A percentile compares a stretch with the other conserved stretches of the same genome.
Evolutionary conservation across 371 early-diverging fungal species (phyloP).

Genomic region (Mucor lusitanicus): DNA sequence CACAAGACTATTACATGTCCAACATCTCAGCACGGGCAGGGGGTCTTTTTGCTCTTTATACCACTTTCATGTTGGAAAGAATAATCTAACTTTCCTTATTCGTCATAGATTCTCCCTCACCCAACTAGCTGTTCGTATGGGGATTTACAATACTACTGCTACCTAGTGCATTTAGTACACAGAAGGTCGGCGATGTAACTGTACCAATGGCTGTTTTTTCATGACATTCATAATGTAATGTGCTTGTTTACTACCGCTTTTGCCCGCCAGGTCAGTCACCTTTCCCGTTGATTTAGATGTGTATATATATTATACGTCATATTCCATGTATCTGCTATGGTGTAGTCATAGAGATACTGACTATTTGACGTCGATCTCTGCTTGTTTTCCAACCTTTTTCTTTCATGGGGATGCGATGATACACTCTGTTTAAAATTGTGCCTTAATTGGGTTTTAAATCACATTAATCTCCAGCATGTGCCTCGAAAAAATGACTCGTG

Average conservation of each 20-base stretch:
- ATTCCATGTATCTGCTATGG: background rate
- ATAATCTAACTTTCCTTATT: slow-evolving; percentile 18
- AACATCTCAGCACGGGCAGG: slow-evolving; percentile 19
- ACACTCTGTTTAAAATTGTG: background rate
- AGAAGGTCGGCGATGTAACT: slow-evolving; percentile 14
- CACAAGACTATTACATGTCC: background rate
- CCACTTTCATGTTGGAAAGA: background rate
- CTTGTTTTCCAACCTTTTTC: background rate
- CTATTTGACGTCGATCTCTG: slow-evolving; percentile 24
- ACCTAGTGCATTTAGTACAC: slow-evolving; percentile 17
- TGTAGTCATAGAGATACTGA: background rate
- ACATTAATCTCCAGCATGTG: slow-evolving; percentile 8
- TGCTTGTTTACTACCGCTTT: slow-evolving; percentile 19
- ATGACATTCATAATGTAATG: background rate
- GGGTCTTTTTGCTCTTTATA: background rate
- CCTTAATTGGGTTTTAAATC: background rate
- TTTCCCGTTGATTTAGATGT: slow-evolving; percentile 17
- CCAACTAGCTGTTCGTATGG: background rate
- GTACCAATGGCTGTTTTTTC: slow-evolving; percentile 20
- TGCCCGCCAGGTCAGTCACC: slow-evolving; percentile 26
- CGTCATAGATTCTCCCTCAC: background rate
- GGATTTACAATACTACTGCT: slow-evolving; percentile 24
- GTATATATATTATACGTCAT: background rate
- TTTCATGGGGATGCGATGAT: background rate
- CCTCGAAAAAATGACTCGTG: slow-evolving; percentile 21